These are phyloP conservation scores for Athelia psychrophila DNA, from an alignment of 1,284 basidiomycete genomes.

Conservation along the genomic window DNA sequence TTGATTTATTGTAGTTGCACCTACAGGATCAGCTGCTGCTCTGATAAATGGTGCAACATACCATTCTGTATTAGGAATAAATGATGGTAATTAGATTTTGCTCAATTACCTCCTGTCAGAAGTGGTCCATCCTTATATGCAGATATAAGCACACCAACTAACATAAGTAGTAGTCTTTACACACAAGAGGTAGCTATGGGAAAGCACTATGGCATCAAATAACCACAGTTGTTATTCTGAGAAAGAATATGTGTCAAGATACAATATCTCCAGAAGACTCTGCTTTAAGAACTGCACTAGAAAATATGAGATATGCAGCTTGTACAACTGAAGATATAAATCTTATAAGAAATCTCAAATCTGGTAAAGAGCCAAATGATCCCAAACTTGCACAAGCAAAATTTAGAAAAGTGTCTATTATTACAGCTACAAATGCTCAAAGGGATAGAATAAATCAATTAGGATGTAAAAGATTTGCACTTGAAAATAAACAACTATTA, in stretches of 20 bases:
- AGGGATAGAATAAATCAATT: slow-evolving; percentile 13
- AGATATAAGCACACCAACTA: slow-evolving; percentile 9
- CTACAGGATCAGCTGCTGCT: slow-evolving; percentile 35
- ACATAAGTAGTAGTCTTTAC: not conserved
- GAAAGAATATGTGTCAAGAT: slow-evolving; percentile 31
- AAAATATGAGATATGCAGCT: slow-evolving; percentile 14
- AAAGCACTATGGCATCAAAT: slow-evolving; percentile 30
- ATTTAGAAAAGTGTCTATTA: slow-evolving; percentile 13
- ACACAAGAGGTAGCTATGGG: slow-evolving; percentile 20
- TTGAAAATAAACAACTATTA: slow-evolving; percentile 10
- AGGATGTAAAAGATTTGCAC: slow-evolving; percentile 8
- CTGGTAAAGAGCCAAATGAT: not conserved
- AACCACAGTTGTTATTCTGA: slow-evolving; percentile 27
- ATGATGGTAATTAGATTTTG: slow-evolving; percentile 12
- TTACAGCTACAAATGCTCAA: slow-evolving; percentile 9
- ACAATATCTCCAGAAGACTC: slow-evolving; percentile 3
- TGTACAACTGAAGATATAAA: slow-evolving; percentile 13
- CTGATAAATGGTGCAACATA: slow-evolving; percentile 35
- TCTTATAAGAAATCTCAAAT: slow-evolving; percentile 7
- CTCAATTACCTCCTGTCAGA: slow-evolving; percentile 11
- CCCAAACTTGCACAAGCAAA: slow-evolving; percentile 1
- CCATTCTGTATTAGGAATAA: slow-evolving; percentile 31
- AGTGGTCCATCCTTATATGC: slow-evolving; percentile 15
- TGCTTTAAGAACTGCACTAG: slow-evolving; percentile 9
- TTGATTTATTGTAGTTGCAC: slow-evolving; percentile 28